Base-by-base conservation (phyloP, 2,329 filamentous ascomycete species). In the Exophiala bonariae region DNA sequence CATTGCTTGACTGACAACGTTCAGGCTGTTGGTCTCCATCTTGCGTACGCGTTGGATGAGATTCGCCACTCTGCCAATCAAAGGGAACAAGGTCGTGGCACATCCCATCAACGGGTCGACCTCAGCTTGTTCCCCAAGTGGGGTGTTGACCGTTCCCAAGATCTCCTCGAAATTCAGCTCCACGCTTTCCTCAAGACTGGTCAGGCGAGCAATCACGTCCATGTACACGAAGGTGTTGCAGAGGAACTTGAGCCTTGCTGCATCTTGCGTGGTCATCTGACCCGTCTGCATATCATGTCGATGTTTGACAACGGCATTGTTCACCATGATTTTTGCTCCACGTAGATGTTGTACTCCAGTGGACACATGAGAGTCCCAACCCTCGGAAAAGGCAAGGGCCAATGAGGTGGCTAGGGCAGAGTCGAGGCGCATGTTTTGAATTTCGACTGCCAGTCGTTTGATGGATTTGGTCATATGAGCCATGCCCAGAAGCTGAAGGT, bases 181-280 rank as follows among this genome's bases (percentile, higher is more conserved):
- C 10, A 80, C 78, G 18, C 80, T 78, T 28, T 78, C 75, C 48
- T 81, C 79, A 3, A 80, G 66, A 3, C 82, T 82, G 0, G 83
- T 87, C 39, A 88, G 67, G 11, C 83, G 77, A 18, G 84, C 80
- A 52, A 87, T 83, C 20, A 87, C 85, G 61, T 87, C 83, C 77
- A 87, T 84, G 59, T 87, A 88, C 6, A 87, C 75, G 81, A 82
- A 87, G 3, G 80, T 81, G 59, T 86, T 87, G 66, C 82, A 85
- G 14, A 88, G 69, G 57, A 87, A 87, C 45, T 79, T 80, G 18
- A 87, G 67, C 6, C 82, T 70, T 23, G 71, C 47, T 3, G 57
- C 61, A 4, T 61, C 58, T 40, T 66, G 65, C 3, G 62, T 55
- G 5, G 64, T 67, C 41, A 57, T 50, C 30, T 51, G 41, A 7